These are phyloP conservation scores for Lichtheimia hyalospora DNA, from an alignment of 371 early-diverging fungal species.

Conservation along the genomic window DNA sequence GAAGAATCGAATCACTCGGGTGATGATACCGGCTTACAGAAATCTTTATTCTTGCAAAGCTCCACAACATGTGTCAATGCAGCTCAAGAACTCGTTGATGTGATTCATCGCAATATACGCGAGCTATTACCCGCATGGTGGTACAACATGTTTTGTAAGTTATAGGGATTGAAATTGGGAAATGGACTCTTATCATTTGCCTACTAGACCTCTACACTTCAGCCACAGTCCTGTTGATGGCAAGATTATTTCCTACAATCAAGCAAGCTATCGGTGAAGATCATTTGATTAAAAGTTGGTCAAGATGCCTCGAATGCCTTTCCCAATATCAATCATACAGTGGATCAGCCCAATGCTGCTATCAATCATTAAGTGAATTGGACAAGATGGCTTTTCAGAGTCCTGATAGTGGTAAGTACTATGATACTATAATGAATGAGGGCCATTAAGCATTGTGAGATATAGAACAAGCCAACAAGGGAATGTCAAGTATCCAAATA, in stretches of 20 bases:
- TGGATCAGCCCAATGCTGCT: constrained; percentile 23
- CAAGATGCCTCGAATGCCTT: constrained; percentile 20
- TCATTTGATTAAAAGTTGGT: constrained; percentile 19
- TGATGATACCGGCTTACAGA: constrained; percentile 16
- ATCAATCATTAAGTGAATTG: constrained; percentile 21
- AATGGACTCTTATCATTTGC: neutral
- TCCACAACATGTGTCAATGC: constrained; percentile 22
- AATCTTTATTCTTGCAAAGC: constrained; percentile 22
- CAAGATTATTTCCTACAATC: constrained; percentile 25
- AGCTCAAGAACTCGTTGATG: constrained; percentile 25
- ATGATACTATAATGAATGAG: neutral
- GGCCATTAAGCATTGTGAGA: neutral
- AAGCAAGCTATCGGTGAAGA: constrained; percentile 21
- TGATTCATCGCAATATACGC: constrained; percentile 20
- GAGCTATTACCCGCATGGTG: constrained; percentile 26
- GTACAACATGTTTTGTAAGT: constrained; percentile 31
- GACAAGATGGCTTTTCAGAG: constrained; percentile 23
- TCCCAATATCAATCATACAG: constrained; percentile 21
- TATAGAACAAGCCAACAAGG: constrained; percentile 11
- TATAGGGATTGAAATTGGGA: too few species aligned
- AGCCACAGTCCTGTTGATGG: constrained; percentile 29
- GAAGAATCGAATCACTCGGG: constrained; percentile 18
- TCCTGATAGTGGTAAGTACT: constrained; percentile 11
- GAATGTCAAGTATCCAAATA: constrained; percentile 27
- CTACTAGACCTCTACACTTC: constrained; percentile 24